Evolutionary conservation across 768 basidiomycete genomes (phyloP).

Genomic region (Lanmaoa pseudosensibilis): DNA sequence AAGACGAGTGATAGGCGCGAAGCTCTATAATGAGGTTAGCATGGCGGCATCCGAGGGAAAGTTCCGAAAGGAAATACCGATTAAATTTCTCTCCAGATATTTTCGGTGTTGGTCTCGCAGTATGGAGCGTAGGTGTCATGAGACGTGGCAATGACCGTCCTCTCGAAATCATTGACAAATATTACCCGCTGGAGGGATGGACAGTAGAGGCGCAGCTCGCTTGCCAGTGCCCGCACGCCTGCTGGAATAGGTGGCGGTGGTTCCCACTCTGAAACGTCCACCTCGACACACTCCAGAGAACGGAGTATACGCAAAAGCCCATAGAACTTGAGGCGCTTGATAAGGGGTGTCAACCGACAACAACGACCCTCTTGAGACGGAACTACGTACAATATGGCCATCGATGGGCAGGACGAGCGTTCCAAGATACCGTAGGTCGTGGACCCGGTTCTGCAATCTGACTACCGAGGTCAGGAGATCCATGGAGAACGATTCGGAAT

Average conservation of each 20-base stretch:
- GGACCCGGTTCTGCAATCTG: conserved; percentile 32
- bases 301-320: conserved; percentile 55
- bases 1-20: conserved; percentile 1
- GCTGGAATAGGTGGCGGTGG: conserved; percentile 52
- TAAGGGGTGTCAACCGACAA: conserved; percentile 7
- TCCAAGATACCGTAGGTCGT: conserved; percentile 57
- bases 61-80: conserved; percentile 13
- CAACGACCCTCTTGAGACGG: background rate
- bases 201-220: conserved; percentile 62
- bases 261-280: conserved; percentile 67
- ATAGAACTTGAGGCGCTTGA: conserved; percentile 62
- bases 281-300: conserved; percentile 53
- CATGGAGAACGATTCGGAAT: conserved; percentile 53
- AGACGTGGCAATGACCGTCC: conserved; percentile 45
- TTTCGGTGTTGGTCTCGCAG: conserved; percentile 23
- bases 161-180: conserved; percentile 65
- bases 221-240: conserved; percentile 57
- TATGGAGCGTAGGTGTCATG: conserved; percentile 33
- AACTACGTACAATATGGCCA: conserved; percentile 31
- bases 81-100: conserved; percentile 35
- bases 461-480: conserved; percentile 50
- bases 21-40: conserved; percentile 3
- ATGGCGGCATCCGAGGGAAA: background rate
- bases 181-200: conserved; percentile 50
- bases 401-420: conserved; percentile 63